phyloP scores from a whole-genome alignment of 495 filamentous ascomycete genomes.

The Hypoxylon crocopeplum region DNA sequence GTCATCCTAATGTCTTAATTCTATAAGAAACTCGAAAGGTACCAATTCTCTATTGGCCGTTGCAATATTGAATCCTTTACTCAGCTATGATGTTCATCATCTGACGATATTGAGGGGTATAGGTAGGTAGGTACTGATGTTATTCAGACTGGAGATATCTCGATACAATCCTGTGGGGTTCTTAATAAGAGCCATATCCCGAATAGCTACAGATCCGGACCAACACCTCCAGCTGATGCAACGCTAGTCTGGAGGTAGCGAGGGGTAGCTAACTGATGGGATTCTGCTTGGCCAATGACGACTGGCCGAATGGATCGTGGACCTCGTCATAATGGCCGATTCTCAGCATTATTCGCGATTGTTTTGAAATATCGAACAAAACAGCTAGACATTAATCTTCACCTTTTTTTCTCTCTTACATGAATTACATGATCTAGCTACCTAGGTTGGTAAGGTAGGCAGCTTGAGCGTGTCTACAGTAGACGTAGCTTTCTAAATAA shows the following conservation, averaged over 20 bases:
- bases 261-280: constrained; percentile 15
- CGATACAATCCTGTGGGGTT: constrained; percentile 29
- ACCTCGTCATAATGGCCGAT: constrained; percentile 23
- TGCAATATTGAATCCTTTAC: not conserved
- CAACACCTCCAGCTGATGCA: constrained; percentile 33
- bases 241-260: constrained; percentile 27
- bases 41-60: not conserved
- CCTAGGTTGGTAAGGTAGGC: not conserved
- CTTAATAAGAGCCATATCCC: constrained; percentile 22
- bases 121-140: too few species aligned
- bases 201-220: constrained; percentile 26
- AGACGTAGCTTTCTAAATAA: too few species aligned
- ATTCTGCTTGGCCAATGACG: constrained; percentile 12
- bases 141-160: too few species aligned
- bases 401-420: not conserved
- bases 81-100: not conserved
- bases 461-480: too few species aligned
- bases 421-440: not conserved
- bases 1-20: constrained; percentile 11
- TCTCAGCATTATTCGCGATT: constrained; percentile 26
- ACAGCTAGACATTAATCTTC: not conserved
- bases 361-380: constrained; percentile 7
- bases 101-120: not conserved
- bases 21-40: not conserved
- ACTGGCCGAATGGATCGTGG: not conserved